These are phyloP conservation scores for Lumnitzera littorea DNA, from an alignment of 345 rosid genomes.

Conservation along the genomic window DNA sequence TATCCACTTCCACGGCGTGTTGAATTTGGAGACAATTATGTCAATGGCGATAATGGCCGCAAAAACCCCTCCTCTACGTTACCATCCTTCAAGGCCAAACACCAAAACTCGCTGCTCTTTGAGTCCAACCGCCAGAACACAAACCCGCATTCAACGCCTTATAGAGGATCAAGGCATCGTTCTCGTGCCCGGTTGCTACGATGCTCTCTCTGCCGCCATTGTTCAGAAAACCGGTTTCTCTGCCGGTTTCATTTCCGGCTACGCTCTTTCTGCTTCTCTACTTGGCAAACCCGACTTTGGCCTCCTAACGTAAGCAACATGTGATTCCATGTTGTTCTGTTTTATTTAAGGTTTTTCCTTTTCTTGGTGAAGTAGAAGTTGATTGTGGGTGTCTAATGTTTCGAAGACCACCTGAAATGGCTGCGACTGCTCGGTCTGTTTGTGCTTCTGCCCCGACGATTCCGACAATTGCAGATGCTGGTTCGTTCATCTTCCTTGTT, in stretches of 20 bases:
- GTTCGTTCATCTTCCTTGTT: conserved; percentile 3
- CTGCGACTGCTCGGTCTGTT: conserved; percentile 32
- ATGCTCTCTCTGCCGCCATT: conserved; percentile 43
- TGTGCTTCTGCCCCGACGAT: conserved; percentile 37
- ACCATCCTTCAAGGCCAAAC: no score
- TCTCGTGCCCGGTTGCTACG: conserved; percentile 47
- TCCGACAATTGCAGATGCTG: conserved; percentile 37
- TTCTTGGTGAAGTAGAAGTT: no score
- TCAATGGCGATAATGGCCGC: no score
- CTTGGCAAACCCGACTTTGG: conserved; percentile 51
- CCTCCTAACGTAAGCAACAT: conserved; percentile 28
- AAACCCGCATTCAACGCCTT: conserved; percentile 35
- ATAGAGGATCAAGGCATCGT: conserved; percentile 41
- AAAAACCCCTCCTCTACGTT: no score
- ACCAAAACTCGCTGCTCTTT: no score
- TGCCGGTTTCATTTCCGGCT: conserved; percentile 46
- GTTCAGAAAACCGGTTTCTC: conserved; percentile 38
- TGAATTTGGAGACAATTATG: no score
- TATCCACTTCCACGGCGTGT: no score
- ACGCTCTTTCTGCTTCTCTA: conserved; percentile 40
- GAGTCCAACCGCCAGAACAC: neutral
- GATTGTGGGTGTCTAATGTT: no score
- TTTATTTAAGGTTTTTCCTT: neutral
- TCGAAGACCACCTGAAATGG: conserved; percentile 45
- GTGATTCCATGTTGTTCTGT: conserved; percentile 5